phyloP scores from a whole-genome alignment of 1,139 yeast species.

The Diutina catenulata region DNA sequence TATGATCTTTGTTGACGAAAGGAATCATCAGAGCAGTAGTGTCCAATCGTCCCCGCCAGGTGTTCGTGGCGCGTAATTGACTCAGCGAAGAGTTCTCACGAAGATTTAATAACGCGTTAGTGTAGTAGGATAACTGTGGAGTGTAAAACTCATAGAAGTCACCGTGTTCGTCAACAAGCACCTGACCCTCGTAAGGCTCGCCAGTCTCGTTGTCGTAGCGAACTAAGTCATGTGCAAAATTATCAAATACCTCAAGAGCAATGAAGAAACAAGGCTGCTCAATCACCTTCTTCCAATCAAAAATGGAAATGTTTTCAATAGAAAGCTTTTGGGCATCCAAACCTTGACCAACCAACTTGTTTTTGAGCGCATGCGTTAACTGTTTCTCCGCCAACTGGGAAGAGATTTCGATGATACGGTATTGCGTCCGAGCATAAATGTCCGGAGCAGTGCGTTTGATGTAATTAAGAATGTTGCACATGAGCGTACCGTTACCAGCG shows the following conservation, averaged over 20 bases:
- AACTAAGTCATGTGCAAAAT: conserved; percentile 72
- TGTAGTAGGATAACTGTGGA: conserved; percentile 54
- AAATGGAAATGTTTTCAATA: conserved; percentile 61
- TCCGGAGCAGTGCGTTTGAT: conserved; percentile 57
- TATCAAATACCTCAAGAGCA: conserved; percentile 79
- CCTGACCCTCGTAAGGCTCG: conserved; percentile 69
- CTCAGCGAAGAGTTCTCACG: conserved; percentile 37
- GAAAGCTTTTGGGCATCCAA: conserved; percentile 40
- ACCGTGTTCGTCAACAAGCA: conserved; percentile 60
- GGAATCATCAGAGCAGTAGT: conserved; percentile 22
- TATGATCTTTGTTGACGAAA: conserved; percentile 17
- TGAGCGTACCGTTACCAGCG: conserved; percentile 82
- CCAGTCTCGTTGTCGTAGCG: conserved; percentile 62
- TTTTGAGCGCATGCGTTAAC: conserved; percentile 23
- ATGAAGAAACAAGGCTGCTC: conserved; percentile 67
- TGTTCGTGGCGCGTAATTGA: conserved; percentile 15
- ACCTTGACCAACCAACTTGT: conserved; percentile 25
- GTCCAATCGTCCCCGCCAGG: conserved; percentile 14
- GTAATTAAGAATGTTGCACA: conserved; percentile 66
- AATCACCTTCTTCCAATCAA: conserved; percentile 59
- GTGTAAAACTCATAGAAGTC: conserved; percentile 70
- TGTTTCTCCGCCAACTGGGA: conserved; percentile 59
- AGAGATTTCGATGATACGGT: conserved; percentile 70
- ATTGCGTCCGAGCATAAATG: conserved; percentile 53
- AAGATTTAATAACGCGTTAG: conserved; percentile 40